Base-by-base conservation (phyloP, 2,329 filamentous ascomycete genomes). In the Aspergillus tamarii region DNA sequence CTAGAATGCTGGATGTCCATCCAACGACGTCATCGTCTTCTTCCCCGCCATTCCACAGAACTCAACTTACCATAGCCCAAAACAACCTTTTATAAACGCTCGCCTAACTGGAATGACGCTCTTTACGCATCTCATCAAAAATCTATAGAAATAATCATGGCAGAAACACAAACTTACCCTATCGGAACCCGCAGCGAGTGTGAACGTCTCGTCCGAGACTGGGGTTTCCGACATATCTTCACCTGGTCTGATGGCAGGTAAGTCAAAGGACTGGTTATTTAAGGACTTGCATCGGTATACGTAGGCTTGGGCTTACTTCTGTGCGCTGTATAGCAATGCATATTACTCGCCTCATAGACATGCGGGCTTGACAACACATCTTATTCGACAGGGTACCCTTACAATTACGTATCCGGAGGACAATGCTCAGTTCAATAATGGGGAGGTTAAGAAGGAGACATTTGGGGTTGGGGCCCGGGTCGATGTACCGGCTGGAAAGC, bases 301-400 rank as follows among this genome's bases (percentile, higher is more conserved):
- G 14, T 36, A 14, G 34, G 14, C 34, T 36, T 16, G 14, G 14
- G 34, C 52, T 54, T 7, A 54, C 32, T 54, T 34, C 14, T 23
- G 19, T 36, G n/a, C 28, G 57, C 32, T 57, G 39, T 60, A 23
- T 67, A 88, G 85, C 54, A 84, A 87, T 67, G 81, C 85, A 16
- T 78, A 89, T 71, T 89, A 89, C 72, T 78, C 85, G 21, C 86
- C 87, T 10, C 87, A 89, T 72, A 79, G 77, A 3, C 87, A 89
- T 71, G 69, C 72, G 2, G 82, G 82, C 16, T 71, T 84, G 0
- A 89, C 86, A 0, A 89, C 87, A 1, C 87, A 89, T 72, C 77
- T 89, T 9, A 86, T 89, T 64, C 80, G 87, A 2, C 77, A 78
- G 11, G 87, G 87, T 4, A 75, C 80, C n/a, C 72, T 89, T 56